Base-by-base conservation (phyloP, 129 eudicot genomes). In the Solidago caesia region DNA sequence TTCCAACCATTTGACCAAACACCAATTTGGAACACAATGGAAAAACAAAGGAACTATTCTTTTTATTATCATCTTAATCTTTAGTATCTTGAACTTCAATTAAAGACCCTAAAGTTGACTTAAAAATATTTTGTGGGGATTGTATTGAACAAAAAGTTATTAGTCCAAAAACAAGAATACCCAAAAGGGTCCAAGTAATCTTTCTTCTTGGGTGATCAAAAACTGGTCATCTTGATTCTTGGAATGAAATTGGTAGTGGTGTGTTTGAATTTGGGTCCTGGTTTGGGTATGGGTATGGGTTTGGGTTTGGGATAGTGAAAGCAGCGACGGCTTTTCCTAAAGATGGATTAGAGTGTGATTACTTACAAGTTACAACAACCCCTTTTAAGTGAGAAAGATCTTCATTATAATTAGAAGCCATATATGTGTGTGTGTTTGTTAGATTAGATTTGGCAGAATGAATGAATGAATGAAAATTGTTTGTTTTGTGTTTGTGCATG, bases 251-350 rank as follows among this genome's bases (percentile, higher is more conserved):
- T 47, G 87, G 87, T 25, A 74, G 55, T 33, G 48, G 78, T 1
- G 75, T 48, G 6, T 48, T 56, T 13, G 62, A 80, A 16, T 51
- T 6, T 51, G 67, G 42, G 80, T 41, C 53, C 58, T 68, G 62
- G 4, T 6, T 48, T n/a, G n/a, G n/a, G n/a, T n/a, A n/a, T 58
- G 44, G 82, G 52, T 29, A 41, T 52, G 66, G 27, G 25, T 77
- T 45, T 67, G 64, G 59, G 68, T 81, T 80, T 68, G 86, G 64
- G 68, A 87, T 44, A 7, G 92, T 83, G 65, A 80, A 81, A 26
- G 89, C 87, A 11, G 96, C 85, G 5, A 90, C 80, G 52, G 93
- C 87, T 82, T 90, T 90, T 77, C 96, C 96, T 8, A 81, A 72
- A 27, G 96, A 90, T 67, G 92, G 92, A 67, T 90, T n/a, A n/a